Percentiles rank a stretch among this genome's conserved stretches.
Evolutionary conservation across 768 basidiomycete species (phyloP).

Genomic region (Russula dissimulans): DNA sequence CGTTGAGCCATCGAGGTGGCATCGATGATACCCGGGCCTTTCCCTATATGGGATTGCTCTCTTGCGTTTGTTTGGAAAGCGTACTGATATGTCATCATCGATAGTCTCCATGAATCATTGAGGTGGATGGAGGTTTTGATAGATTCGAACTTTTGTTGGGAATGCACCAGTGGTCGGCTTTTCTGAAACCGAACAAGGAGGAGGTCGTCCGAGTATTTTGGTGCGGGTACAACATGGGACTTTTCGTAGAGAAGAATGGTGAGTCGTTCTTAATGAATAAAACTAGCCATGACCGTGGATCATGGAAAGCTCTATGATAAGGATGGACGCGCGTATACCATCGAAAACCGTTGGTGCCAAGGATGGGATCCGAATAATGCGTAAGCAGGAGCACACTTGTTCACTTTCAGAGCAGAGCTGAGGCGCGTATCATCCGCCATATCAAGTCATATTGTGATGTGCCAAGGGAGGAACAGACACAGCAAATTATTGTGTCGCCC

Average conservation of each 20-base stretch:
- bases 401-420: not conserved
- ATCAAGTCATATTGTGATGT: conserved; percentile 32
- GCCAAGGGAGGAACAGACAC: conserved; percentile 33
- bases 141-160: conserved; percentile 32
- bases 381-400: conserved; percentile 18
- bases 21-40: no score
- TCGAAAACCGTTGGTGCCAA: conserved; percentile 36
- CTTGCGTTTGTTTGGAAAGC: no score
- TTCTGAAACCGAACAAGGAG: conserved; percentile 31
- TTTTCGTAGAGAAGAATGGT: conserved; percentile 40
- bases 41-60: no score
- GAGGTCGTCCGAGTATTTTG: conserved; percentile 29
- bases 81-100: no score
- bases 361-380: conserved; percentile 25
- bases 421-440: conserved; percentile 8
- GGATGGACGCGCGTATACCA: conserved; percentile 40
- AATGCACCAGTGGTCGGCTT: conserved; percentile 34
- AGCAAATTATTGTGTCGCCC: conserved; percentile 34
- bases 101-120: conserved; percentile 37
- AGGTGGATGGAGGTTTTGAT: conserved; percentile 28
- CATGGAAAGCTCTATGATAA: conserved; percentile 11
- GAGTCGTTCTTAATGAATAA: conserved; percentile 5
- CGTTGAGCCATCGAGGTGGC: no score
- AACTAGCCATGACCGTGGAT: not conserved
- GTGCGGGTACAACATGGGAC: conserved; percentile 30